Conservation (phyloP, 257 asterid genomes). For the Plantago elongata region DNA sequence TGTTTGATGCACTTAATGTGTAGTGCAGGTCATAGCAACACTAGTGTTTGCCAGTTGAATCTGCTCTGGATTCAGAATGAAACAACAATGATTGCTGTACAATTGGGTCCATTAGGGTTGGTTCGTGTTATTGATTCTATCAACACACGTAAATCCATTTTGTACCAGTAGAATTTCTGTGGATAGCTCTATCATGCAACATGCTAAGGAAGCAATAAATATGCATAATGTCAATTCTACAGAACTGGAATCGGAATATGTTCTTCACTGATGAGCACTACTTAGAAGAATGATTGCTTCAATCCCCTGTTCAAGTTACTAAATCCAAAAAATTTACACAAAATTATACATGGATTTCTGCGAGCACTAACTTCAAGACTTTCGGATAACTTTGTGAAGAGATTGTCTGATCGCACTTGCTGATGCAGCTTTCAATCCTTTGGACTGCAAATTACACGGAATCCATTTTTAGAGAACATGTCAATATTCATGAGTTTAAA, state of each 20-base stretch:
- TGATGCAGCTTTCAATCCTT: slow-evolving; percentile 57
- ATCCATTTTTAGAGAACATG: slow-evolving; percentile 3
- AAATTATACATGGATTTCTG: slow-evolving; percentile 15
- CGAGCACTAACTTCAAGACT: slow-evolving; percentile 32
- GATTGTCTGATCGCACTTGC: slow-evolving; percentile 53
- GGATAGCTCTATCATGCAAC: background rate
- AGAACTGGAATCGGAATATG: slow-evolving; percentile 1
- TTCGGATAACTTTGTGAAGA: slow-evolving; percentile 45
- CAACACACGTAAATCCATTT: too few relatives aligned
- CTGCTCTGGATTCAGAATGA: too few relatives aligned
- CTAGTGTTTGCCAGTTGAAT: too few relatives aligned
- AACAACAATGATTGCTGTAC: too few relatives aligned
- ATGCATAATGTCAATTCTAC: background rate
- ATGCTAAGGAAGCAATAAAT: background rate
- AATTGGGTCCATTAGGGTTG: too few relatives aligned
- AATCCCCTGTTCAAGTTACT: slow-evolving; percentile 6
- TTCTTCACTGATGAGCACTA: slow-evolving; percentile 15
- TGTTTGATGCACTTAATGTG: too few relatives aligned
- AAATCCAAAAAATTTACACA: slow-evolving; percentile 20
- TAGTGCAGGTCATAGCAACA: too few relatives aligned
- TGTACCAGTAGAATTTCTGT: too few relatives aligned
- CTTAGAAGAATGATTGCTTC: slow-evolving; percentile 9
- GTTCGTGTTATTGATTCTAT: too few relatives aligned
- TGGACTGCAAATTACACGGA: slow-evolving; percentile 28
- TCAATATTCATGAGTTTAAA: background rate